Base-by-base conservation (phyloP, 2,329 filamentous ascomycete species). In the Passalora sequoiae region DNA sequence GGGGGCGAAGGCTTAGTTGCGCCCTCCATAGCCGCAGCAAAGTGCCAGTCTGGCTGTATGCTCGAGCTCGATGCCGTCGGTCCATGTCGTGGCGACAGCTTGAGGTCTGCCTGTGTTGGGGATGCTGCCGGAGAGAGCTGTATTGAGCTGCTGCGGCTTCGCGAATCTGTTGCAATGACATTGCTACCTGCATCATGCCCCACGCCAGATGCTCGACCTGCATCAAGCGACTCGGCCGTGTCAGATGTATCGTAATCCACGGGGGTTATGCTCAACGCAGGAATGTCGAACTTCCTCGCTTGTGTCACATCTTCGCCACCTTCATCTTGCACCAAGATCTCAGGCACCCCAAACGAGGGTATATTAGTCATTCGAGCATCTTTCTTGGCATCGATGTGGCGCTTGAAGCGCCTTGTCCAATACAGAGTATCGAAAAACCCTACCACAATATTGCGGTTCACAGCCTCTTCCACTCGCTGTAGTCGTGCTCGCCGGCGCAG, bases 391-490 rank as follows among this genome's bases (percentile, higher is more conserved):
- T 89, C 81, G 62, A 87, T 74, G 45, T 82, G 77, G 40, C 81
- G 81, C 55, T 86, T 83, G 73, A 96, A 96, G 54, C 79, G 77
- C 32, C 89, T 81, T 29, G 84, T 81, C 81, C 87, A 95, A 68
- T 91, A 89, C 69, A 92, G 67, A 10, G 89, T 97, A 63, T 97
- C 86, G 66, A 98, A 97, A 70, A 98, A 98, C 29, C 89, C 89
- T 31, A 92, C 78, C 7, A 98, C 92, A 20, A 89, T 81, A 51
- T 91, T 86, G 45, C 94, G 81, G 45, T 88, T 84, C 31, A 97
- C 88, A 55, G 92, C 88, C 66, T 98, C 91, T 58, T 98, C 88
- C 1, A 98, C 91, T 49, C 91, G 84, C 64, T 97, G 91, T 36
- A 98, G 74, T 40, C 91, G 81, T 22, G 89, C 88, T 49, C 91